A percentile compares a stretch with the other conserved stretches of the same genome.
phyloP scores from a whole-genome alignment of 441 rosid genomes.

The Adansonia madagascariensis region DNA sequence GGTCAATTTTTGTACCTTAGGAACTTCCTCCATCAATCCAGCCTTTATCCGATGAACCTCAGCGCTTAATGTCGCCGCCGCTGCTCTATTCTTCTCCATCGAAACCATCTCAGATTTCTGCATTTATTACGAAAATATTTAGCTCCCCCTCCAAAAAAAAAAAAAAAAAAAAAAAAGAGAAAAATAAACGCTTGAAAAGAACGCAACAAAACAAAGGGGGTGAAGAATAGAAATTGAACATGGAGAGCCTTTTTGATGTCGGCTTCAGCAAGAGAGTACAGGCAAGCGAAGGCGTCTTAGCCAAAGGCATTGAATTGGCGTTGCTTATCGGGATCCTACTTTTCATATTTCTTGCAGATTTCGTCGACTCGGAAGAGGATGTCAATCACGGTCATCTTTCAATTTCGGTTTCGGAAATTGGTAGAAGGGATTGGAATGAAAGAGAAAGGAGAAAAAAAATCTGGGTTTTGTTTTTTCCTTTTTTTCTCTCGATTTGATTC shows the following conservation, averaged over 20 bases:
- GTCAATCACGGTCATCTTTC: slow-evolving; percentile 53
- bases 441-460: neutral
- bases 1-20: slow-evolving; percentile 59
- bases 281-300: slow-evolving; percentile 57
- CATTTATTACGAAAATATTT: slow-evolving; percentile 5
- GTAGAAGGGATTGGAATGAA: neutral
- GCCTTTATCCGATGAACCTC: slow-evolving; percentile 68
- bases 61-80: slow-evolving; percentile 60
- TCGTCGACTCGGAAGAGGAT: slow-evolving; percentile 58
- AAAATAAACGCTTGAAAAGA: neutral
- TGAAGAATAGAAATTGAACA: slow-evolving; percentile 30
- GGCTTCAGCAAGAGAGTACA: slow-evolving; percentile 43
- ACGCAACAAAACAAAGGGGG: neutral
- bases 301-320: slow-evolving; percentile 49
- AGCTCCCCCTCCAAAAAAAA: too few species aligned
- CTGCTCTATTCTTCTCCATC: slow-evolving; percentile 55
- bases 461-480: neutral
- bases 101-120: slow-evolving; percentile 62
- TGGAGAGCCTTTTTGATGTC: slow-evolving; percentile 43
- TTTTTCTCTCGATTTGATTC: neutral
- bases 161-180: too few species aligned
- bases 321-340: slow-evolving; percentile 60
- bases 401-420: neutral
- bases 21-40: slow-evolving; percentile 55
- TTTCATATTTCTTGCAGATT: slow-evolving; percentile 66